Evolutionary conservation across 2,329 filamentous ascomycete species (phyloP), one percentile per base, ranked within the genome.

Genomic region (Aspergillus viridinutans): DNA sequence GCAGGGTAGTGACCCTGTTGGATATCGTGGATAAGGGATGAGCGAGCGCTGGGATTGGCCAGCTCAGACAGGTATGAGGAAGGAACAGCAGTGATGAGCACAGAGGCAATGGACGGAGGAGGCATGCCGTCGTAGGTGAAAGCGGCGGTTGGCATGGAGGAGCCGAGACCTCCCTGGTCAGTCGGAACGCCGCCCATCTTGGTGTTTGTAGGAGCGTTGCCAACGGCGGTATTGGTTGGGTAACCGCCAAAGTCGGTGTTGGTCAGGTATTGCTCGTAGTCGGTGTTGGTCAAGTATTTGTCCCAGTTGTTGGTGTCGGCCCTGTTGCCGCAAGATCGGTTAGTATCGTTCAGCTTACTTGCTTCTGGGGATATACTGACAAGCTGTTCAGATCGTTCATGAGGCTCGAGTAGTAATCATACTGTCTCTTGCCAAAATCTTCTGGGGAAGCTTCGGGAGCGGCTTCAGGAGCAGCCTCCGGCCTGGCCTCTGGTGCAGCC

Each of bases 61-160:
- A 72, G 21, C n/a, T 66, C 49, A 0, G 55, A 54, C 6, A 68
- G 38, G 12, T 61, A 64, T 1, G 65, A 66, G n/a, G 53, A 38
- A 0, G 70, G 70, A 5, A 72, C 50, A 10, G 65, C 68, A 4
- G 69, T 70, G 51, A 58, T 57, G 38, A 71, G 58, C 12, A 65
- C 63, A 4, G 59, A 55, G 35, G 65, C 35, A 52, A 71, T 63
- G n/a, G 67, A 67, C 8, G 58, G 29, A 3, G 67, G 67, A 5
- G 65, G 65, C 26, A 57, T 38, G 38, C 55, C 58, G 29, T 43
- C 21, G 5, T 45, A 40, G 17, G 50, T 54, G 12, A 49, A 55
- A 51, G 57, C 55, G 21, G 61, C 54, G 29, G 49, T 14, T 29
- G 49, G 29, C 17, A 29, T 47, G 43, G 43, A 47, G 43, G 23